Evolutionary conservation across 163 green algal species (phyloP).

Genomic region (Prototheca wickerhamii): DNA sequence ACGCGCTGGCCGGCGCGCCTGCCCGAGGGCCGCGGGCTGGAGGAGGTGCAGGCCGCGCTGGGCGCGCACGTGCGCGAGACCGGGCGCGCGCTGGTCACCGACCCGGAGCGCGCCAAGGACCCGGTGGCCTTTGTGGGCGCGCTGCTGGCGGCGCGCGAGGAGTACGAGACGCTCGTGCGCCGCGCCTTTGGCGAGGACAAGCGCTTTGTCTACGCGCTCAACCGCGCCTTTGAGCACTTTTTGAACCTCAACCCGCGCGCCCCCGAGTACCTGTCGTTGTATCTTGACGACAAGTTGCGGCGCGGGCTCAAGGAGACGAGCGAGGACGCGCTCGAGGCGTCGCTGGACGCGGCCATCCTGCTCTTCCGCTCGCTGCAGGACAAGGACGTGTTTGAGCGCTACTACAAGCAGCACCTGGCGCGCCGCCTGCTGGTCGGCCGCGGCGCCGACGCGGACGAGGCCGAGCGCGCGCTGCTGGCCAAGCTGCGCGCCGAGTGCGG

Average conservation of each 20-base stretch:
- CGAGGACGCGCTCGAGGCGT: slow-evolving; percentile 78
- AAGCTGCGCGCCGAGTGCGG: slow-evolving; percentile 98
- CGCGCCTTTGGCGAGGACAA: slow-evolving; percentile 79
- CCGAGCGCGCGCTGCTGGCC: slow-evolving; percentile 85
- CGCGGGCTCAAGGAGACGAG: slow-evolving; percentile 50
- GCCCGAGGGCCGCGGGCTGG: slow-evolving; percentile 31
- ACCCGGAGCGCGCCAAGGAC: slow-evolving; percentile 66
- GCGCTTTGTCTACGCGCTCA: slow-evolving; percentile 83
- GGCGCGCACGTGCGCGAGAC: slow-evolving; percentile 58
- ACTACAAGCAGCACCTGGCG: slow-evolving; percentile 98
- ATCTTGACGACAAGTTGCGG: slow-evolving; percentile 91
- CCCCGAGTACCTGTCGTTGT: slow-evolving; percentile 93
- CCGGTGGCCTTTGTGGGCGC: slow-evolving; percentile 78
- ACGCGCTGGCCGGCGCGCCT: slow-evolving; percentile 57
- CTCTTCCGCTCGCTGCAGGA: slow-evolving; percentile 95
- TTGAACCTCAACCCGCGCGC: slow-evolving; percentile 85
- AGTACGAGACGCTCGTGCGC: slow-evolving; percentile 84
- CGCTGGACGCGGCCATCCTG: slow-evolving; percentile 88
- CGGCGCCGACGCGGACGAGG: slow-evolving; percentile 16
- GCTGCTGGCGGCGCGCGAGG: slow-evolving; percentile 79
- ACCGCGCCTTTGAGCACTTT: slow-evolving; percentile 84
- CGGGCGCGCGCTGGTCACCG: slow-evolving; percentile 64
- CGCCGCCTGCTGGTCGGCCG: slow-evolving; percentile 78
- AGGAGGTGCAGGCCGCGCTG: slow-evolving; percentile 57
- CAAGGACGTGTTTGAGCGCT: slow-evolving; percentile 99